These are phyloP conservation scores for Santalum album DNA, from an alignment of 164 flowering plant genomes.

Conservation along the genomic window DNA sequence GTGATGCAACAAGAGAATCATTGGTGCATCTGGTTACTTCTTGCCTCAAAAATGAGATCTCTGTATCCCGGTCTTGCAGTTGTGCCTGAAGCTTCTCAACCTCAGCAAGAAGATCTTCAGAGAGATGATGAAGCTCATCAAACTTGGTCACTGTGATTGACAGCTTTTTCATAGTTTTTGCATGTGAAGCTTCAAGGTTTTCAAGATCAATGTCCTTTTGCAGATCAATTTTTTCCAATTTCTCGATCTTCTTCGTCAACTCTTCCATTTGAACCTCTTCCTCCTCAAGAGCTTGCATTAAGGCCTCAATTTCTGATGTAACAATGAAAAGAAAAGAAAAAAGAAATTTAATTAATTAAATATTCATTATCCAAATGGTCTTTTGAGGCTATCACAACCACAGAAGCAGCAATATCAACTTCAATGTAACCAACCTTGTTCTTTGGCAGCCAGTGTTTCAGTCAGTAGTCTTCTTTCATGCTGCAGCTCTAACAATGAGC, in stretches of 20 bases:
- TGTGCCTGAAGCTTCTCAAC: constrained; percentile 85
- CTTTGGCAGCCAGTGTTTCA: constrained; percentile 53
- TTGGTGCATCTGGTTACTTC: constrained; percentile 91
- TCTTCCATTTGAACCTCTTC: constrained; percentile 88
- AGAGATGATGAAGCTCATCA: constrained; percentile 84
- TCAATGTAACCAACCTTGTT: constrained; percentile 57
- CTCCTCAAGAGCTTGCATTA: constrained; percentile 97
- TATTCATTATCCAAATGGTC: background rate
- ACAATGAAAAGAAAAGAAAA: background rate
- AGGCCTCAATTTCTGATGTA: constrained; percentile 66
- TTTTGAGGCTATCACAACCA: too few relatives aligned
- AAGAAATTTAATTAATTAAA: background rate
- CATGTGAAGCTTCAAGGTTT: constrained; percentile 72
- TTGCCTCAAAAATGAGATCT: constrained; percentile 88
- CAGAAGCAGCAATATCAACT: background rate
- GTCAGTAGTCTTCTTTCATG: constrained; percentile 48
- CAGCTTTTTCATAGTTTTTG: constrained; percentile 70
- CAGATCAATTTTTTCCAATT: constrained; percentile 47
- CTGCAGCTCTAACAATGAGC: constrained; percentile 35
- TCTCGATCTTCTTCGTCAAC: constrained; percentile 37
- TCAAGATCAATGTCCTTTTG: constrained; percentile 59
- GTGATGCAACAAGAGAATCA: constrained; percentile 68
- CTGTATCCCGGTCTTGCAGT: constrained; percentile 72
- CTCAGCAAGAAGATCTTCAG: constrained; percentile 74
- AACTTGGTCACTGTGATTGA: constrained; percentile 78